Percentiles rank a stretch among this genome's conserved stretches.
phyloP scores from a whole-genome alignment of 495 filamentous ascomycete genomes.

The Aeminium ludgeri region DNA sequence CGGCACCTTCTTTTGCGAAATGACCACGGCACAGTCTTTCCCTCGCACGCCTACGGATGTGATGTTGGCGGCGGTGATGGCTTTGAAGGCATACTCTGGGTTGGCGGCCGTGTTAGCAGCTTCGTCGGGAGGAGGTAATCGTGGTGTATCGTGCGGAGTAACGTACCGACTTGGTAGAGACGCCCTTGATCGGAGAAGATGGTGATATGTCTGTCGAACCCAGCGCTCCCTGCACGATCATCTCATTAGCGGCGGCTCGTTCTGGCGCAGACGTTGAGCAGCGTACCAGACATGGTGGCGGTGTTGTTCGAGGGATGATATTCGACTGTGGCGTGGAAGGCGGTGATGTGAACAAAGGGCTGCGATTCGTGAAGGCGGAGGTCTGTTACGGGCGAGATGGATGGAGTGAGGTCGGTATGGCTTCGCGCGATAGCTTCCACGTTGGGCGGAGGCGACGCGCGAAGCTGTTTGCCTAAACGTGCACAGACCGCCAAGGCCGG shows the following conservation, averaged over 20 bases:
- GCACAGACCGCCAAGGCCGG: too few relatives aligned
- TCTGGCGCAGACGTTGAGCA: not conserved
- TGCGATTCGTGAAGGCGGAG: too few relatives aligned
- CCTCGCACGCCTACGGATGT: constrained; percentile 90
- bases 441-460: too few relatives aligned
- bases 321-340: not conserved
- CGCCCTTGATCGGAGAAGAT: constrained; percentile 98
- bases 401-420: too few relatives aligned
- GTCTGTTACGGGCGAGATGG: too few relatives aligned
- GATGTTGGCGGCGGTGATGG: constrained; percentile 96
- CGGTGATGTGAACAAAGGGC: too few relatives aligned
- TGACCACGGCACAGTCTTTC: constrained; percentile 89
- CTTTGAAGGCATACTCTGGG: constrained; percentile 99
- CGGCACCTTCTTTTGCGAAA: constrained; percentile 98
- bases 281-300: constrained; percentile 8
- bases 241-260: constrained; percentile 4
- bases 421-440: too few relatives aligned
- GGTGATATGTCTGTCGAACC: constrained; percentile 95
- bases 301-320: not conserved
- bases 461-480: too few relatives aligned
- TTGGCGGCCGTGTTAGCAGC: constrained; percentile 1
- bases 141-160: not conserved
- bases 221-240: constrained; percentile 58
- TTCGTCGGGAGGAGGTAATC: not conserved
- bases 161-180: constrained; percentile 98